A percentile compares a stretch with the other conserved stretches of the same genome.
Evolutionary conservation across 2,329 filamentous ascomycete genomes (phyloP).

Genomic region (Calycina herbarum): DNA sequence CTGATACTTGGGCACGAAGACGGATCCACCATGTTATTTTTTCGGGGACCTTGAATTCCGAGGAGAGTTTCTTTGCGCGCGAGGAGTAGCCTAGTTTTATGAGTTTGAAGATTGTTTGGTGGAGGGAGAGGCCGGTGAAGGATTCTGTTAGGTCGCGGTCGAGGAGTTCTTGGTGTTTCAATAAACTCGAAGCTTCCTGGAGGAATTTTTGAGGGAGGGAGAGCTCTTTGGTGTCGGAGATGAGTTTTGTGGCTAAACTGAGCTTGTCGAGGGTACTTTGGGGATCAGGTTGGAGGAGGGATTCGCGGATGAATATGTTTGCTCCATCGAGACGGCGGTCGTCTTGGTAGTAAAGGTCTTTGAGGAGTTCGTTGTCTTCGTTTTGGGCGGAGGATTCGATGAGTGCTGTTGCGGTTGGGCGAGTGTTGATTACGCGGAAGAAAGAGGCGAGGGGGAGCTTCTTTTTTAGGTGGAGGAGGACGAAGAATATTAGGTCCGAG

Average conservation of each 20-base stretch:
- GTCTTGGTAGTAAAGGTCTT: constrained; percentile 97
- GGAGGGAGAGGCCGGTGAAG: constrained; percentile 82
- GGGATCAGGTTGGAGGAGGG: constrained; percentile 69
- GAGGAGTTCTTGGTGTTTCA: constrained; percentile 83
- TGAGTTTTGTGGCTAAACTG: constrained; percentile 77
- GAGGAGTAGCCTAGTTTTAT: constrained; percentile 80
- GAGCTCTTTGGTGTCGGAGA: constrained; percentile 81
- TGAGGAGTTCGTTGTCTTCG: constrained; percentile 79
- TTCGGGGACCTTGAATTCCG: constrained; percentile 90
- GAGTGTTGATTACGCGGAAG: constrained; percentile 85
- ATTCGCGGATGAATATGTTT: constrained; percentile 82
- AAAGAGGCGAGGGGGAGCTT: constrained; percentile 89
- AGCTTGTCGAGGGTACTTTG: constrained; percentile 80
- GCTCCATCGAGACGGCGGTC: constrained; percentile 87
- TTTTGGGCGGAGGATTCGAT: constrained; percentile 80
- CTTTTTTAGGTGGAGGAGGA: constrained; percentile 83
- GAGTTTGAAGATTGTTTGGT: constrained; percentile 89
- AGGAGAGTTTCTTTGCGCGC: constrained; percentile 82
- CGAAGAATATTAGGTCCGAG: constrained; percentile 87
- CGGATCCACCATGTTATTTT: constrained; percentile 85
- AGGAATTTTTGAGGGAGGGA: constrained; percentile 72
- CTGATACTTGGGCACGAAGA: constrained; percentile 84
- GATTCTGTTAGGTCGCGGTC: constrained; percentile 78
- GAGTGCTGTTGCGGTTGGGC: constrained; percentile 82
- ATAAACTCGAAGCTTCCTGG: constrained; percentile 75